Percentiles rank a stretch among this genome's conserved stretches.
These are phyloP conservation scores for Yamadazyma nakazawae DNA, from an alignment of 805 yeast species.

Conservation along the genomic window DNA sequence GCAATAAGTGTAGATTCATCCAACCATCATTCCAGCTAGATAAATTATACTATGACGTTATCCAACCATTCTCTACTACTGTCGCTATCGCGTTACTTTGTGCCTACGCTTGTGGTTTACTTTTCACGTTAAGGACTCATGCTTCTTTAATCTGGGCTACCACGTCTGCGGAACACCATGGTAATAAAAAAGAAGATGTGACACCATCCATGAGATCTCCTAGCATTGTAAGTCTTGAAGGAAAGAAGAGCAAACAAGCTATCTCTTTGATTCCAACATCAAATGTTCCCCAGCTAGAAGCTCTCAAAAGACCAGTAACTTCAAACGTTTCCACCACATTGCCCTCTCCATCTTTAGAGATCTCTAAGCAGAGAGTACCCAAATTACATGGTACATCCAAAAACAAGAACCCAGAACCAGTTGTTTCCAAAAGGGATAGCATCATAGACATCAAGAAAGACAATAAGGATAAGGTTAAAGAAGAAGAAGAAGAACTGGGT, in stretches of 20 bases:
- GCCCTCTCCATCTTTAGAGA: slow-evolving; percentile 20
- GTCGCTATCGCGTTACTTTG: slow-evolving; percentile 79
- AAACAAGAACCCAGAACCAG: not conserved
- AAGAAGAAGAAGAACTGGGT: slow-evolving; percentile 39
- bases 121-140: slow-evolving; percentile 92
- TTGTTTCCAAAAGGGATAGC: not conserved
- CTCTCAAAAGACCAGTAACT: not conserved
- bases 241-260: slow-evolving; percentile 8
- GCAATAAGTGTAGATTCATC: slow-evolving; percentile 69
- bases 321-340: slow-evolving; percentile 9
- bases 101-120: slow-evolving; percentile 83
- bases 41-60: slow-evolving; percentile 57
- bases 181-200: slow-evolving; percentile 23
- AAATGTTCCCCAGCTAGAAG: not conserved
- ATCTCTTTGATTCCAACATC: not conserved
- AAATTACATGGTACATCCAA: slow-evolving; percentile 2
- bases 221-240: slow-evolving; percentile 30
- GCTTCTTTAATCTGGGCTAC: slow-evolving; percentile 94
- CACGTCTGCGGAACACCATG: slow-evolving; percentile 33
- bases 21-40: slow-evolving; percentile 77
- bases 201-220: slow-evolving; percentile 30
- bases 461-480: slow-evolving; percentile 12
- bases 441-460: not conserved
- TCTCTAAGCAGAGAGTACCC: slow-evolving; percentile 16
- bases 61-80: slow-evolving; percentile 76